Evolutionary conservation across 371 early-diverging fungal genomes (phyloP).

Genomic region (Umbelopsis sp.): DNA sequence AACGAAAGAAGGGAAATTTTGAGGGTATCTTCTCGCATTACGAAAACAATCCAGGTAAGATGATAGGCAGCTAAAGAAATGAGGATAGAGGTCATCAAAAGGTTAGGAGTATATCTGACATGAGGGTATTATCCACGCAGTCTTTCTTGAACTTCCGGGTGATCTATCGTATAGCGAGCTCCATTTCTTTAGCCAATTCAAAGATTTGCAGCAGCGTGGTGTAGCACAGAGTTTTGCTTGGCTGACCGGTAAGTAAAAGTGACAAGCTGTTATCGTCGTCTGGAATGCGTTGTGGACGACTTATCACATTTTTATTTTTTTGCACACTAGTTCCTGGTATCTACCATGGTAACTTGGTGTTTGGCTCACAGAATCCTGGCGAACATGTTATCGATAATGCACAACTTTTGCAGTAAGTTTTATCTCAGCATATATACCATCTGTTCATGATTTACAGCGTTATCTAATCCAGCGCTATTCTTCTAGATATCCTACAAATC

Average conservation of each 20-base stretch:
- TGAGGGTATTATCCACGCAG: slow-evolving; percentile 26
- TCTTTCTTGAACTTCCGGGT: slow-evolving; percentile 79
- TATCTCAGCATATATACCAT: not conserved
- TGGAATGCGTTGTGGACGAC: not conserved
- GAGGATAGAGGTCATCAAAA: not conserved
- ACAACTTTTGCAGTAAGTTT: slow-evolving; percentile 71
- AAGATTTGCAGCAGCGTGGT: slow-evolving; percentile 68
- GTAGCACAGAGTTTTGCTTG: slow-evolving; percentile 76
- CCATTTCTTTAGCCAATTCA: slow-evolving; percentile 69
- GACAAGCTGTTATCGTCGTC: not conserved
- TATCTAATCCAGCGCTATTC: not conserved
- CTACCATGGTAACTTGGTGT: slow-evolving; percentile 79
- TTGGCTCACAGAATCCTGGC: slow-evolving; percentile 73
- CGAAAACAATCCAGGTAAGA: slow-evolving; percentile 57
- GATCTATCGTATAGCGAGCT: slow-evolving; percentile 61
- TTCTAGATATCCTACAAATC: slow-evolving; percentile 56
- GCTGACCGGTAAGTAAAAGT: slow-evolving; percentile 61
- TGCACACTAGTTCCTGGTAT: slow-evolving; percentile 71
- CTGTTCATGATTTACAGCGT: not conserved
- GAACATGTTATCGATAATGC: slow-evolving; percentile 83
- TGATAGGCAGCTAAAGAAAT: not conserved
- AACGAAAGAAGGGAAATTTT: slow-evolving; percentile 57
- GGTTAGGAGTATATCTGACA: too few relatives aligned
- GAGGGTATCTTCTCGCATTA: slow-evolving; percentile 65
- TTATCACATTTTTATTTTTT: not conserved